Percentiles rank a stretch among this genome's conserved stretches.
These are phyloP conservation scores for Syzygium jambos DNA, from an alignment of 345 rosid species.

Conservation along the genomic window DNA sequence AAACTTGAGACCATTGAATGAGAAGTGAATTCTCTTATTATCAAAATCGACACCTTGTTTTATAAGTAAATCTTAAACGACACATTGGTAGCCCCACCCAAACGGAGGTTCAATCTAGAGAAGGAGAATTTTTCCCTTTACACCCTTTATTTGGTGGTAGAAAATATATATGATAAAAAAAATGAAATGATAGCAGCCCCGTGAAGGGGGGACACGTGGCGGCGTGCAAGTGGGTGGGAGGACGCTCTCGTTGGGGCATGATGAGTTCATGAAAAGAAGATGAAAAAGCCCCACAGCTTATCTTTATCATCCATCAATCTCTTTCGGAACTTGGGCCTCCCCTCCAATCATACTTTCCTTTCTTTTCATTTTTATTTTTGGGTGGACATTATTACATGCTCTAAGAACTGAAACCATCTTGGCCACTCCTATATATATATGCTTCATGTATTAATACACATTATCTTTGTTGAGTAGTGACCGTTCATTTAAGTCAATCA, in stretches of 20 bases:
- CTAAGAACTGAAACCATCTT: neutral
- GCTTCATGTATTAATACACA: too few species aligned
- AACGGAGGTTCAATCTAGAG: neutral
- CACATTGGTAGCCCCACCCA: neutral
- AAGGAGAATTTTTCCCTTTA: neutral
- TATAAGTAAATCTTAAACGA: neutral
- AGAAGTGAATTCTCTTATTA: too few species aligned
- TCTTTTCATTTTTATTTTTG: neutral
- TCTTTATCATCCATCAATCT: conserved; percentile 49
- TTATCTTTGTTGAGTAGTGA: neutral
- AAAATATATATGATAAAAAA: neutral
- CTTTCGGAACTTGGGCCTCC: conserved; percentile 91
- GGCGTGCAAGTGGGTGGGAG: neutral
- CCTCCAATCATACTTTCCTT: neutral
- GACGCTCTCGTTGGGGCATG: neutral
- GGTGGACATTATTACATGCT: neutral
- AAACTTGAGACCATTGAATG: too few species aligned
- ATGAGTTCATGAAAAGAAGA: conserved; percentile 30
- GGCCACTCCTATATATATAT: neutral
- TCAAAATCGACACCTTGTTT: neutral
- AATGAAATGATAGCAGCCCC: neutral
- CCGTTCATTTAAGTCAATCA: too few species aligned
- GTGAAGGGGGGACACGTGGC: neutral
- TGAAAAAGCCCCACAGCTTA: conserved; percentile 26
- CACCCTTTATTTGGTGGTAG: neutral